Conservation (phyloP, 2,329 filamentous ascomycete species). For the Fusarium bactridioides region DNA sequence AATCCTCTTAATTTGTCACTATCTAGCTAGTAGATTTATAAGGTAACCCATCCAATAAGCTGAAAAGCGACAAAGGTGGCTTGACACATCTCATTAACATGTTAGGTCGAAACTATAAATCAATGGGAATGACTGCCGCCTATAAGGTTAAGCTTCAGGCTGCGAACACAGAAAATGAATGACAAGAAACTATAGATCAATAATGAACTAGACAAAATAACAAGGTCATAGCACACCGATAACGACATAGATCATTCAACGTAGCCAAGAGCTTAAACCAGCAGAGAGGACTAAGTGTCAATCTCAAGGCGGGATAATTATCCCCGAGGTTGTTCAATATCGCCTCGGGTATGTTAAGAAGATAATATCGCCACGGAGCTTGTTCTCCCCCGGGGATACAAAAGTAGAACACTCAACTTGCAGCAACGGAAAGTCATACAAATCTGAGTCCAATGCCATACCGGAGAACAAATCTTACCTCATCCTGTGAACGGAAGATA, state of each 20-base stretch:
- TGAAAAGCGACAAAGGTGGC: background rate
- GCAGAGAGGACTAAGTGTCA: background rate
- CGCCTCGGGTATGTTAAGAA: background rate
- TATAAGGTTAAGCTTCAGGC: no score
- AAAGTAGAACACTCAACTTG: background rate
- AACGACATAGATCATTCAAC: background rate
- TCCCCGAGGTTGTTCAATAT: background rate
- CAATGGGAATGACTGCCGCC: no score
- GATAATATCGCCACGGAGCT: background rate
- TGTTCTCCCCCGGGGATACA: background rate
- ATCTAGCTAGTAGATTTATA: background rate
- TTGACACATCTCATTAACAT: background rate
- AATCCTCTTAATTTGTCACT: background rate
- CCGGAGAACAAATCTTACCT: background rate
- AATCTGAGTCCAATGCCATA: background rate
- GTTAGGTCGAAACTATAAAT: background rate
- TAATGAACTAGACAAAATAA: background rate
- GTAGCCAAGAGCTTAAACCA: no score
- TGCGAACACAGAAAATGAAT: no score
- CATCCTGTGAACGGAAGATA: background rate
- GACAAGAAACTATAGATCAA: background rate
- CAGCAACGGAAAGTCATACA: background rate
- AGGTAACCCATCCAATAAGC: rapidly evolving
- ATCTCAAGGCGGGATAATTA: background rate
- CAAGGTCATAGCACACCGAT: background rate